phyloP scores from a whole-genome alignment of 495 filamentous ascomycete genomes.

The Halenospora varia region DNA sequence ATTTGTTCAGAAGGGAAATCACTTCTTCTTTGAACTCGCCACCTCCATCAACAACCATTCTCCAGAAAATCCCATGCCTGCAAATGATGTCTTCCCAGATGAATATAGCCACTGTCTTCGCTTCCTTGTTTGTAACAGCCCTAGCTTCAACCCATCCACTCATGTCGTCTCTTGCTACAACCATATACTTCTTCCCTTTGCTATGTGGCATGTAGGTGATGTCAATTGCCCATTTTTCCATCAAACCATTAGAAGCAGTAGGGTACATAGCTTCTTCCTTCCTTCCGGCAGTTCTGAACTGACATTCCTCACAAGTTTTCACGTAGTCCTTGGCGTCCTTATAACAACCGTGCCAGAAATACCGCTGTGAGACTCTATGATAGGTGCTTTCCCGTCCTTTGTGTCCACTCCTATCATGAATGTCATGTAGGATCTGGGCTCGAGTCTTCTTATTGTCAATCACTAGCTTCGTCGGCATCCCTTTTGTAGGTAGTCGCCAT shows the following conservation, averaged over 20 bases:
- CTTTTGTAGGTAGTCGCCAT: not conserved
- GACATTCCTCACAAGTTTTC: not conserved
- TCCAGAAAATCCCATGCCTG: no score
- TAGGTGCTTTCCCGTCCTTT: not conserved
- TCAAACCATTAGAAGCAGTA: not conserved
- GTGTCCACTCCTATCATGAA: not conserved
- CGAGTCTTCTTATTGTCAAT: not conserved
- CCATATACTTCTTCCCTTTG: not conserved
- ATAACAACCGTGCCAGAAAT: not conserved
- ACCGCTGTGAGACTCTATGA: not conserved
- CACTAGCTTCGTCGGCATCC: not conserved
- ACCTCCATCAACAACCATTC: no score
- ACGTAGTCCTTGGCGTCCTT: not conserved
- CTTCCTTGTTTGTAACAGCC: no score
- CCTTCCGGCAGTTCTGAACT: not conserved
- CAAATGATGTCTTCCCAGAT: no score
- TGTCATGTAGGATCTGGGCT: not conserved
- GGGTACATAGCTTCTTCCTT: not conserved
- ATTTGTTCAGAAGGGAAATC: not conserved
- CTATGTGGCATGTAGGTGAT: not conserved
- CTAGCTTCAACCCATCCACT: not conserved
- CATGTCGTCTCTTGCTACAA: not conserved
- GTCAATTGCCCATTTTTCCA: not conserved
- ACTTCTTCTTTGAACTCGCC: no score
- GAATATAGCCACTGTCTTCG: no score